phyloP scores from a whole-genome alignment of 257 asterid species.

The Solanum pinnatisectum region DNA sequence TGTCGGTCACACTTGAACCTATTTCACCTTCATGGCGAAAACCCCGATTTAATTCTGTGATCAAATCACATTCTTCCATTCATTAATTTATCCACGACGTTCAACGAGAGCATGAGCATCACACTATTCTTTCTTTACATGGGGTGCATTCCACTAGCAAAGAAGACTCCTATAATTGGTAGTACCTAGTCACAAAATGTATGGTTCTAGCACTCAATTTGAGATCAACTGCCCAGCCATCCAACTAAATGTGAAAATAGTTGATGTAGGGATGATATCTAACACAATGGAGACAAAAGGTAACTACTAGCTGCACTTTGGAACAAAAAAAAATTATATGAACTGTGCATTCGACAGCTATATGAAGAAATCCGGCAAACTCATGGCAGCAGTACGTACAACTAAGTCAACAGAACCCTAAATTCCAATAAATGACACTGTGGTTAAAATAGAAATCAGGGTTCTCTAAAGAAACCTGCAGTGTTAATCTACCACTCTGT shows the following conservation, averaged over 20 bases:
- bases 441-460: background rate
- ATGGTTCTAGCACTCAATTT: background rate
- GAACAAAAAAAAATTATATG: background rate
- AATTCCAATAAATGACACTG: background rate
- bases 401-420: background rate
- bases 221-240: background rate
- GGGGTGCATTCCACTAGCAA: background rate
- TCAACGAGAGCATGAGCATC: background rate
- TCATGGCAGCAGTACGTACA: too few relatives aligned
- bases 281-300: background rate
- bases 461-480: background rate
- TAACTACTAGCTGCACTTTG: background rate
- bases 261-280: background rate
- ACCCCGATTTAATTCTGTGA: background rate
- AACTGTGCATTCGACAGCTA: background rate
- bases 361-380: background rate
- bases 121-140: background rate
- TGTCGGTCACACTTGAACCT: background rate
- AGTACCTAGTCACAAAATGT: background rate
- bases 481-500: background rate
- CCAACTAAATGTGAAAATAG: background rate
- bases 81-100: background rate
- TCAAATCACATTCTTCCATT: background rate
- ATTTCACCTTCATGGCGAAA: background rate
- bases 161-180: background rate